Evolutionary conservation across 148 eudicot species (phyloP), one percentile per base, ranked within the genome.

Genomic region (Rhododendron henanense): DNA sequence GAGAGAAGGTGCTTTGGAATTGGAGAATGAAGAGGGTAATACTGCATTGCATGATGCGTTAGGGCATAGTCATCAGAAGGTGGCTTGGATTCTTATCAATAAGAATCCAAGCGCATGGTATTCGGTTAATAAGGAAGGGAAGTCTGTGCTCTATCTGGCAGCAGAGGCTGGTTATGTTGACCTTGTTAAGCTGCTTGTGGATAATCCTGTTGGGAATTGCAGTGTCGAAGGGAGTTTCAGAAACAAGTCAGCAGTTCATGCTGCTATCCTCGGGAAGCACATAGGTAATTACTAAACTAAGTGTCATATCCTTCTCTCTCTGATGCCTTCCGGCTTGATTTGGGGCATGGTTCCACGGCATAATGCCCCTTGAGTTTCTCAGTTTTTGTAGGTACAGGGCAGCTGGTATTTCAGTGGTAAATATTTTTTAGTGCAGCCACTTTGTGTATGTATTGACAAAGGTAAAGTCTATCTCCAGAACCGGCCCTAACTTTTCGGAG

Each of bases 21-120:
- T 78, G 50, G 73, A 28, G 79, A 86, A 88, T 14, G 69, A 81
- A 25, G 79, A 79, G 57, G 83, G 88, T 18, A 89, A 89, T 59
- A 79, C 87, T 57, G 78, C 89, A 3, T 86, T 89, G 84, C 91
- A 89, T 39, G 89, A 82, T 84, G 91, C 89, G 5, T 74, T 89
- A 79, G 73, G 6, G 44, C 33, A 44, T 57, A 71, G 63, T 13
- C 89, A 89, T 59, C 76, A 79, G 45, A 57, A 71, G 35, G 87
- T 79, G 71, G 91, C 91, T 82, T 76, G 39, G 35, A 78, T 65
- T 44, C 79, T 87, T 57, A 85, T 89, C 18, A 44, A 79, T 15
- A 82, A 47, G 47, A 83, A 65, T 35, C 84, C 23, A 6, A 79
- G 73, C 15, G 81, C 84, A 16, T 63, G 82, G 4, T 89, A 87